Percentiles rank a stretch among this genome's conserved stretches.
phyloP scores from a whole-genome alignment of 805 yeast species.

The Candida pseudofarinosa region DNA sequence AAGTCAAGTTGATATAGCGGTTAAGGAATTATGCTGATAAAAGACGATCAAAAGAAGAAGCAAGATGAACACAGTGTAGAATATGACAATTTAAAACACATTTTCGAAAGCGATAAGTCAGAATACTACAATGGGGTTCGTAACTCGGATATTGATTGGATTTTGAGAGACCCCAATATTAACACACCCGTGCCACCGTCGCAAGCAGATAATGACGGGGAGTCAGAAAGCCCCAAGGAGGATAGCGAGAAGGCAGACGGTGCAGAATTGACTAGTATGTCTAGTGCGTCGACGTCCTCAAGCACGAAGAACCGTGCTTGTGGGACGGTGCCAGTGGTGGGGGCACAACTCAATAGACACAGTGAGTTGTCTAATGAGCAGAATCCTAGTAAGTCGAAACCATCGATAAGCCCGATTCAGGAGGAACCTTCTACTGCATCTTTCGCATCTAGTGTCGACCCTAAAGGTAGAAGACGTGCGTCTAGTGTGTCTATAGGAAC shows the following conservation, averaged over 20 bases:
- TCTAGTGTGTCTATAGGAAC: constrained; percentile 8
- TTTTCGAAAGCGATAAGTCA: constrained; percentile 19
- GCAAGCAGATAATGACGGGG: not conserved
- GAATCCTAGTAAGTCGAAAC: constrained; percentile 27
- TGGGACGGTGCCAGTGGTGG: constrained; percentile 6
- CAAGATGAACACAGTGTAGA: constrained; percentile 6
- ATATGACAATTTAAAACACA: constrained; percentile 17
- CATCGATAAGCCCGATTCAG: constrained; percentile 27
- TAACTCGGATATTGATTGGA: constrained; percentile 49
- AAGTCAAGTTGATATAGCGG: no score
- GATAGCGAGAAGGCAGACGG: not conserved
- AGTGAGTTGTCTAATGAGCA: constrained; percentile 32
- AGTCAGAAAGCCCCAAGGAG: not conserved
- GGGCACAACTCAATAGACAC: constrained; percentile 20
- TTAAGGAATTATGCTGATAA: not conserved
- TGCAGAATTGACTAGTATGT: constrained; percentile 1
- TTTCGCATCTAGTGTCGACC: constrained; percentile 1
- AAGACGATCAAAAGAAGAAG: not conserved
- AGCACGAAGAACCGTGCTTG: not conserved
- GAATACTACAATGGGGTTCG: constrained; percentile 27
- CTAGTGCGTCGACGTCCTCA: not conserved
- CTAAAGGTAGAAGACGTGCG: constrained; percentile 7
- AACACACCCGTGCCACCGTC: not conserved
- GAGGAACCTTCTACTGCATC: constrained; percentile 15
- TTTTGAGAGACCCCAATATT: constrained; percentile 36